phyloP scores from a whole-genome alignment of 306 rosid species.

The Corylus heterophylla region DNA sequence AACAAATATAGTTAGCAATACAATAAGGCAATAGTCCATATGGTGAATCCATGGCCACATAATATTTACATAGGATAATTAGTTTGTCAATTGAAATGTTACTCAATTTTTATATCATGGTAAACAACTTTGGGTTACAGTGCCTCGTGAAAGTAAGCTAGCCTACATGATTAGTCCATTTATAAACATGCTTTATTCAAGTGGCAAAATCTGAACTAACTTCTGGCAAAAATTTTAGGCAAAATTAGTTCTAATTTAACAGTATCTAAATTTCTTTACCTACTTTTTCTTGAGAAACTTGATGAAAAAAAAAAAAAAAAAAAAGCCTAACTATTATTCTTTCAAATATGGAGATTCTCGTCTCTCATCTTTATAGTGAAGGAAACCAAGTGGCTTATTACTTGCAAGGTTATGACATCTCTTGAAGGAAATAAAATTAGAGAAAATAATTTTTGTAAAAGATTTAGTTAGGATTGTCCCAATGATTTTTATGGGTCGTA shows the following conservation, averaged over 20 bases:
- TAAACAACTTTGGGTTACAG: no score
- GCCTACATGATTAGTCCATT: no score
- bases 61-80: no score
- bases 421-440: background rate
- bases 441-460: background rate
- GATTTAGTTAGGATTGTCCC: background rate
- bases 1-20: no score
- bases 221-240: background rate
- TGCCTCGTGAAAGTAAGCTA: no score
- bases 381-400: background rate
- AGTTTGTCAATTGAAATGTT: no score
- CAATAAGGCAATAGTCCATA: no score
- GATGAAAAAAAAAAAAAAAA: background rate
- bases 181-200: no score
- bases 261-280: background rate
- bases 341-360: background rate
- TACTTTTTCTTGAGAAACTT: background rate
- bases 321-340: background rate
- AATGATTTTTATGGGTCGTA: background rate
- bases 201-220: background rate
- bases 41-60: no score
- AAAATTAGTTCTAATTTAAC: background rate
- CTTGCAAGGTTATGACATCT: background rate
- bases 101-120: no score
- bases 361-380: background rate